These are phyloP conservation scores for Auricularia sp. DNA, from an alignment of 768 basidiomycete species.

Conservation along the genomic window DNA sequence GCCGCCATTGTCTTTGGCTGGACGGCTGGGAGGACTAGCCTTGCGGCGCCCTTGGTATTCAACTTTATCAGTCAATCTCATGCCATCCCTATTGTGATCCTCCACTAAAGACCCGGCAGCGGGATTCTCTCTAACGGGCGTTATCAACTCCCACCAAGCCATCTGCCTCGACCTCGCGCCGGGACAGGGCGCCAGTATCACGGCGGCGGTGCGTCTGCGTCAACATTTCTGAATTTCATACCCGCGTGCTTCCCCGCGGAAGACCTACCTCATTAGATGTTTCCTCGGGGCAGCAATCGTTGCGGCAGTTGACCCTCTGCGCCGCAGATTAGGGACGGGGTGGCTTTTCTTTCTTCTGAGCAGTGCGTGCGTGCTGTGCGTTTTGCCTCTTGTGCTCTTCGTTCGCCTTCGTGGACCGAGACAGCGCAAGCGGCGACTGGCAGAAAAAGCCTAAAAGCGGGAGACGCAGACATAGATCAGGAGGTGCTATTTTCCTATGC, in stretches of 20 bases:
- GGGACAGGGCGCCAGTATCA: constrained; percentile 19
- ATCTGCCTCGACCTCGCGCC: constrained; percentile 23
- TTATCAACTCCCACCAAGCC: constrained; percentile 10
- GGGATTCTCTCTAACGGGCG: constrained; percentile 8
- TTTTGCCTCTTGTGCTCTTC: neutral
- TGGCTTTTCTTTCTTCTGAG: neutral
- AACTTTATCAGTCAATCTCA: constrained; percentile 16
- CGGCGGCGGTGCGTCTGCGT: constrained; percentile 9
- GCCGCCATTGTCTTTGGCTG: constrained; percentile 17
- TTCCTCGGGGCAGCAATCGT: constrained; percentile 9
- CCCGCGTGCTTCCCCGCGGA: neutral
- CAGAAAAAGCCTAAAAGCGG: too few species aligned
- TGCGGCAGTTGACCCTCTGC: neutral
- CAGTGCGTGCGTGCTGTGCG: neutral
- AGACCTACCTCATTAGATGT: constrained; percentile 14
- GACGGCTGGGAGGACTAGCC: constrained; percentile 12
- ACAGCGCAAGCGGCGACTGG: too few species aligned
- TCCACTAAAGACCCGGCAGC: neutral
- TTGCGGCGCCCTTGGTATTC: constrained; percentile 17
- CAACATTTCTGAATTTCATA: neutral
- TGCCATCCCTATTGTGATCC: neutral
- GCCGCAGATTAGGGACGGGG: neutral
- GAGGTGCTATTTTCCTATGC: too few species aligned
- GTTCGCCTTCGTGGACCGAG: neutral
- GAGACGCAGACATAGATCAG: too few species aligned